Evolutionary conservation across 2,329 filamentous ascomycete species (phyloP), one percentile per base, ranked within the genome.

Genomic region (Ascochyta clinopodiicola): DNA sequence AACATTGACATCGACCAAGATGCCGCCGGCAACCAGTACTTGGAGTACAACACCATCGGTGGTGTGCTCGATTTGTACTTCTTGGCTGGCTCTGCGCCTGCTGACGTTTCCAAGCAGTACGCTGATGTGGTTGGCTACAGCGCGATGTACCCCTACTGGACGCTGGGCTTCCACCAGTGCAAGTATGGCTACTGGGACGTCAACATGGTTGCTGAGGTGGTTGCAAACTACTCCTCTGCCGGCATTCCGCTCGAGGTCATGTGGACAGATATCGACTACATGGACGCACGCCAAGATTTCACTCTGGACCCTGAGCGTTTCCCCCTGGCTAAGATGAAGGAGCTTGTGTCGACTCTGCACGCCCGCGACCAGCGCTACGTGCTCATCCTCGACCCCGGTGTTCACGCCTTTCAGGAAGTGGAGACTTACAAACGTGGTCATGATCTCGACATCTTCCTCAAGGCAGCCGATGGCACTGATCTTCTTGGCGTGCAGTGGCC

Each of bases 41-140:
- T 95, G 5, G 89, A 93, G 74, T 95, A 93, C 77, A 91, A 93
- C 71, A 85, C 86, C 1, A 80, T 94, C 0, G 90, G 91, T 6
- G 91, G 91, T 9, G 82, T 93, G 19, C 70, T 95, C 2, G 91
- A 94, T 72, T 69, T 84, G 25, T 83, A 83, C 71, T 83, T 83
- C 68, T 57, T 84, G 52, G 75, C 80, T 31, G 81, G 81, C 3
- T 77, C 77, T 3, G 63, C 74, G 15, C 81, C 81, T 4, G 72
- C 74, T 9, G 74, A 79, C 9, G 81, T 81, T 4, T 77, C 80
- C 6, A 73, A 75, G 62, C 81, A 83, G 60, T 83, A 83, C 54
- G 76, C 80, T 2, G 78, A 80, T n/a, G 69, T 82, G 15, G 79
- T 79, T 35, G 81, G 81, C 4, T 74, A 78, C 56, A 76, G 78